phyloP scores from a whole-genome alignment of 331 rosid genomes.

The Dryas integrifolia region DNA sequence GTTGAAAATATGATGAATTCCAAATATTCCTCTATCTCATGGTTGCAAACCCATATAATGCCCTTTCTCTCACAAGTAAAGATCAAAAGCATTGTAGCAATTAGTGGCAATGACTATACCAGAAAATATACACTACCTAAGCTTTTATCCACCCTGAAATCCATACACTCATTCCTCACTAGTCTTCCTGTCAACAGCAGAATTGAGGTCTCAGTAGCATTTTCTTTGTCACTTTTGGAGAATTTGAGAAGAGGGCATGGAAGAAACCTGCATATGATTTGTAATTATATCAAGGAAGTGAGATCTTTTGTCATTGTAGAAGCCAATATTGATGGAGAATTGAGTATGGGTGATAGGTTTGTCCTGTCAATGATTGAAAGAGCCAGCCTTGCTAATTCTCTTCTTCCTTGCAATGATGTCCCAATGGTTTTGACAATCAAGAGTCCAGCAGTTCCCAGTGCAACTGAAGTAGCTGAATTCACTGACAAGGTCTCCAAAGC shows the following conservation, averaged over 20 bases:
- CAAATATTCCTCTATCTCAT: slow-evolving; percentile 33
- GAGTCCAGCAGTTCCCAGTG: slow-evolving; percentile 34
- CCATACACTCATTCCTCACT: slow-evolving; percentile 39
- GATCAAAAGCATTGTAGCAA: slow-evolving; percentile 43
- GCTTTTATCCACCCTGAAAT: slow-evolving; percentile 38
- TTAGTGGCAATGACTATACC: slow-evolving; percentile 32
- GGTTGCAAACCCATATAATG: slow-evolving; percentile 40
- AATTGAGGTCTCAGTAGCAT: slow-evolving; percentile 54
- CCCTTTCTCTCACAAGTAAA: slow-evolving; percentile 36
- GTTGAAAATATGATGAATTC: slow-evolving; percentile 35
- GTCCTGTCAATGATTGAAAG: slow-evolving; percentile 35
- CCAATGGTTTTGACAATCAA: slow-evolving; percentile 50
- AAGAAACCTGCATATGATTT: slow-evolving; percentile 32
- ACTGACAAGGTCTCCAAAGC: slow-evolving; percentile 36
- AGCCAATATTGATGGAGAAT: slow-evolving; percentile 39
- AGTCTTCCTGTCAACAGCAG: slow-evolving; percentile 27
- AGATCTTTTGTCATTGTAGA: slow-evolving; percentile 51
- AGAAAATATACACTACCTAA: slow-evolving; percentile 34
- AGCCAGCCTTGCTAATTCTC: slow-evolving; percentile 42
- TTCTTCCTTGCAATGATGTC: slow-evolving; percentile 44
- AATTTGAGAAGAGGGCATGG: slow-evolving; percentile 35
- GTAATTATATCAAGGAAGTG: slow-evolving; percentile 40
- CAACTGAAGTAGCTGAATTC: slow-evolving; percentile 43
- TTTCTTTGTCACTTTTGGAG: slow-evolving; percentile 49
- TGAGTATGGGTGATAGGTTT: slow-evolving; percentile 41